These are phyloP conservation scores for Coemansia aciculifera DNA, from an alignment of 192 early-diverging fungal species.

Conservation along the genomic window DNA sequence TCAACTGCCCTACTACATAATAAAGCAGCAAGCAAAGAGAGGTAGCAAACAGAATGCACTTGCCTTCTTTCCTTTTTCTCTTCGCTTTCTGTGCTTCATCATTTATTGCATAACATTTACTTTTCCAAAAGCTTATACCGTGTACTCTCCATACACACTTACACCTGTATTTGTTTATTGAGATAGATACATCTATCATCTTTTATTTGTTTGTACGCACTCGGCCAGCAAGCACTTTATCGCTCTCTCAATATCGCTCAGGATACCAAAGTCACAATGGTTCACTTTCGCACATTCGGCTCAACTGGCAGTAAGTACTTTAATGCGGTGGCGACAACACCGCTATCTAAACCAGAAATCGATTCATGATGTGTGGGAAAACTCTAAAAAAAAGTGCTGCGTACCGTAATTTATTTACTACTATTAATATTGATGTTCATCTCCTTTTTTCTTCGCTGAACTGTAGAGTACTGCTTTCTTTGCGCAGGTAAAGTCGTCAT, in stretches of 20 bases:
- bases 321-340: not conserved
- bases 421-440: slow-evolving; percentile 2
- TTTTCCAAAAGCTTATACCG: not conserved
- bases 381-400: not conserved
- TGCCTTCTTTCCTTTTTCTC: not conserved
- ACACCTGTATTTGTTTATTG: not conserved
- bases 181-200: not conserved
- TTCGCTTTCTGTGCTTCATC: not conserved
- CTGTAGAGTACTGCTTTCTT: slow-evolving; percentile 53
- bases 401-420: not conserved
- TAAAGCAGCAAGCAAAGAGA: not conserved
- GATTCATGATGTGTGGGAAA: not conserved
- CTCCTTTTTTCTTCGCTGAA: not conserved
- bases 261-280: slow-evolving; percentile 9
- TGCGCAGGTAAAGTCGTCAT: slow-evolving; percentile 42
- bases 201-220: not conserved
- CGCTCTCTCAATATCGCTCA: not conserved
- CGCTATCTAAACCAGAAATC: not conserved
- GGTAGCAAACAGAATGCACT: not conserved
- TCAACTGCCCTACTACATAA: slow-evolving; percentile 2
- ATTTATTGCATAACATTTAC: not conserved
- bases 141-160: not conserved
- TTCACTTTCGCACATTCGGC: slow-evolving; percentile 27
- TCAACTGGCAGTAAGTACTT: slow-evolving; percentile 40
- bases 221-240: not conserved